Conservation (phyloP, 106 monocot genomes). For the Iris macrosiphon region DNA sequence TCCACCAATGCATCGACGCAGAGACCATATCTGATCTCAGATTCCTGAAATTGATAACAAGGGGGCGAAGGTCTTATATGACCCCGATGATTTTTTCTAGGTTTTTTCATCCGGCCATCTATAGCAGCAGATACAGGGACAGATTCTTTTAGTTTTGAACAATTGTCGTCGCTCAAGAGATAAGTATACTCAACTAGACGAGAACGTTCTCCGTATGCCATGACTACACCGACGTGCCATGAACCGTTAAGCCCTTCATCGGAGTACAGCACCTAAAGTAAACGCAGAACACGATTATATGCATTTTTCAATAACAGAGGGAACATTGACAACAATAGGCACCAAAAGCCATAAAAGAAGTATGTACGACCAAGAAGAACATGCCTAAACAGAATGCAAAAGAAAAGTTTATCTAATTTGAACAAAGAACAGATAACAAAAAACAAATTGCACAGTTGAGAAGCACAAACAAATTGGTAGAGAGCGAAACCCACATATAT, state of each 20-base stretch:
- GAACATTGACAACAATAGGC: too few relatives aligned
- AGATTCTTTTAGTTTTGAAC: conserved; percentile 22
- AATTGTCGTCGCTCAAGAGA: conserved; percentile 25
- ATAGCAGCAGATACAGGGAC: conserved; percentile 29
- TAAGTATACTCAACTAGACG: conserved; percentile 26
- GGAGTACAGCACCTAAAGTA: conserved; percentile 24
- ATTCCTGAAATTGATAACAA: neutral
- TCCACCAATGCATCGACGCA: conserved; percentile 58
- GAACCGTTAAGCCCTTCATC: conserved; percentile 45
- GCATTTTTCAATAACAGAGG: too few relatives aligned
- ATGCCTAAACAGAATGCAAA: too few relatives aligned
- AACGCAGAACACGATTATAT: neutral
- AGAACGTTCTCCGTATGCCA: neutral
- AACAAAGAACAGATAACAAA: too few relatives aligned
- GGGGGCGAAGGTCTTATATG: conserved; percentile 41
- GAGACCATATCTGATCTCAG: conserved; percentile 26
- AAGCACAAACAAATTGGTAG: too few relatives aligned
- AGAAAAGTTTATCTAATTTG: too few relatives aligned
- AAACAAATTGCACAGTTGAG: too few relatives aligned
- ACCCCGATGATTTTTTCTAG: conserved; percentile 11
- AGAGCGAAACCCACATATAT: too few relatives aligned
- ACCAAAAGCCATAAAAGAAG: too few relatives aligned
- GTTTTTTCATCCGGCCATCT: conserved; percentile 11
- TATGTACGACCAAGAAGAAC: too few relatives aligned
- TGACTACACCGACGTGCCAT: conserved; percentile 34